These are phyloP conservation scores for Piloderma croceum DNA, from an alignment of 768 basidiomycete genomes.

Conservation along the genomic window DNA sequence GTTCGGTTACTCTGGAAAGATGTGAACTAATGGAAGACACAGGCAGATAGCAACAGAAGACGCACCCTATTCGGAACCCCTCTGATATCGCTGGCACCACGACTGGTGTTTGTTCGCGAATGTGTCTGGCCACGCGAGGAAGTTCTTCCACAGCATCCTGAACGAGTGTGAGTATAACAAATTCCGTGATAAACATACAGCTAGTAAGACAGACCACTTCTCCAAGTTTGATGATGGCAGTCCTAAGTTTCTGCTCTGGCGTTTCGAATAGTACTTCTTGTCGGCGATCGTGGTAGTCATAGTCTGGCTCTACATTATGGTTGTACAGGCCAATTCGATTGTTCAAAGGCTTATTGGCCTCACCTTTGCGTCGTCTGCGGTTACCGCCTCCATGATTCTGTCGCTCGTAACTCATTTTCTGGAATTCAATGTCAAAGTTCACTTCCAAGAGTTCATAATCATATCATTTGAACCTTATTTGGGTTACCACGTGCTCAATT, in stretches of 20 bases:
- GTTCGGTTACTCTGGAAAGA: slow-evolving; percentile 70
- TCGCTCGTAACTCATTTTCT: slow-evolving; percentile 55
- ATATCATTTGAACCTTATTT: too few relatives aligned
- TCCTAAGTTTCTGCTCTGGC: slow-evolving; percentile 67
- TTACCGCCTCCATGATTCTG: slow-evolving; percentile 42
- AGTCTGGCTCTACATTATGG: slow-evolving; percentile 42
- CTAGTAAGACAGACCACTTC: slow-evolving; percentile 61
- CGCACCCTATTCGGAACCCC: slow-evolving; percentile 68
- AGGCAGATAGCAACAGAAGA: slow-evolving; percentile 5
- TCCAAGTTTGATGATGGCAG: slow-evolving; percentile 64
- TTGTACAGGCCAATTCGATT: slow-evolving; percentile 6
- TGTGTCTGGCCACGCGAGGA: slow-evolving; percentile 57
- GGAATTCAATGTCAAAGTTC: too few relatives aligned
- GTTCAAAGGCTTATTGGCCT: slow-evolving; percentile 24
- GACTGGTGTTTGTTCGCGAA: slow-evolving; percentile 54
- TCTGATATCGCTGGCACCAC: slow-evolving; percentile 64
- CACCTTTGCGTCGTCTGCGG: slow-evolving; percentile 51
- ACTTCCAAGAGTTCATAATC: too few relatives aligned
- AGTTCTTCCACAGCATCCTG: slow-evolving; percentile 72
- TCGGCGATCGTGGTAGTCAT: slow-evolving; percentile 63
- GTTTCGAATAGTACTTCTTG: slow-evolving; percentile 61
- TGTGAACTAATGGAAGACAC: slow-evolving; percentile 7
- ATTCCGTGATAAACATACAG: too few relatives aligned
- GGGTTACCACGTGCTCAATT: too few relatives aligned
- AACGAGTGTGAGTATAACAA: slow-evolving; percentile 4